Base-by-base conservation (phyloP, 176 grass and related monocot genomes). In the Tuctoria greenei region DNA sequence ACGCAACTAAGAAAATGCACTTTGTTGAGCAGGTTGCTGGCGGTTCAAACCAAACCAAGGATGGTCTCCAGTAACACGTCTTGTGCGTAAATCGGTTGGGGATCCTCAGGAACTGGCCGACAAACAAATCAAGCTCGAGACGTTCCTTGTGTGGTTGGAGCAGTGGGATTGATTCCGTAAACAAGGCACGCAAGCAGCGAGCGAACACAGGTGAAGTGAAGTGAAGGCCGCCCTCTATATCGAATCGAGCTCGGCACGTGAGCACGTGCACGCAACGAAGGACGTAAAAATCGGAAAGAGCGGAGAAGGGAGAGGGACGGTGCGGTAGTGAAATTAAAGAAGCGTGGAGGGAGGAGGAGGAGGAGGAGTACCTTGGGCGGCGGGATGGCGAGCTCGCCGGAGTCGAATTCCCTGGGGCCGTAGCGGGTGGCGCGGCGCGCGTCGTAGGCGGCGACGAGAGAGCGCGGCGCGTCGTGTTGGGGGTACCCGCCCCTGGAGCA, bases 321-420 rank as follows among this genome's bases (percentile, higher is more conserved):
- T n/a, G 59, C 15, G 11, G n/a, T 26, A 73, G 20, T 9, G 21
- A 25, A 11, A 11, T 56, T 23, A 11, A 55, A 46, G n/a, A n/a
- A 31, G 31, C 31, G 31, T 31, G 14, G 0, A 47, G 16, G 14
- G 0, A 43, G 2, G 15, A 45, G 13, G 2, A 45, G 43, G 13
- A 13, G 11, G 16, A 28, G 28, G 1, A 20, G 20, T 66, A 91
- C 91, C 86, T 93, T 93, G 70, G 17, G 66, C 20, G 74, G 88
- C 57, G 66, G 43, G 73, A 86, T 74, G 67, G 81, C 83, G 63
- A 93, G 75, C 69, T 97, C 94, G 55, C 88, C 77, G 49, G 94
- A 91, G 68, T 91, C 90, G 61, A 64, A 89, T 35, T 73, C 62
- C 11, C 49, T 66, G 4, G 71, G 88, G 0, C 69, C 84, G 23